Base-by-base conservation (phyloP, 768 basidiomycete genomes). In the Boletus huronensis region DNA sequence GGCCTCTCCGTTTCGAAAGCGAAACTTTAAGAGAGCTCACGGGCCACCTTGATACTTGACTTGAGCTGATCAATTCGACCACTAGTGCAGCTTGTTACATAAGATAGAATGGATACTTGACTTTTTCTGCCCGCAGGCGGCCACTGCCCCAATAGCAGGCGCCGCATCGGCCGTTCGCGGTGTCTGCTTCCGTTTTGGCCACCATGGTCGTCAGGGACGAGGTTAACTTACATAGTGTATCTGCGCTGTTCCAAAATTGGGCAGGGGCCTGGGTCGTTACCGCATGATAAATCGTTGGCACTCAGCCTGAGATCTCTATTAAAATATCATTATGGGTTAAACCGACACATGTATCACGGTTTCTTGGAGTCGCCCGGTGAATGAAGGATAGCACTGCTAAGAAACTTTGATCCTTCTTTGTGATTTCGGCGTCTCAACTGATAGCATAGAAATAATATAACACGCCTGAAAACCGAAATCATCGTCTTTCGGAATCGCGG, bases 281-380 rank as follows among this genome's bases (percentile, higher is more conserved):
- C 35, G 46, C 47, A 38, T 43, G 48, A 52, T 41, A 26, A 54
- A 40, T 21, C 31, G 44, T 58, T 40, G 32, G 49, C 10, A 10
- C 10, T 11, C 40, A 53, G 65, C 43, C 38, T 34, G 34, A 42
- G 35, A 39, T 43, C 40, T 26, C 25, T 57, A 55, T 57, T 40
- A 46, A 31, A 57, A 25, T 25, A 25, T 25, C 23, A 4, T 25
- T 25, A 25, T 25, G 4, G 23, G 23, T 4, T 25, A 4, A 25
- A 25, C 23, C 23, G 23, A 25, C 23, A 25, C 23, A 2, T 25
- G 23, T 25, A 25, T 25, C 23, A 4, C 4, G 23, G 23, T 25
- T 25, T 25, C 23, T 25, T 25, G 23, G 23, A 25, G 23, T 25
- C 23, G 23, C 23, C 23, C 23, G 23, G 23, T 25, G 23, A 2